These are phyloP conservation scores for Melaleuca quinquenervia DNA, from an alignment of 345 rosid species.

Conservation along the genomic window DNA sequence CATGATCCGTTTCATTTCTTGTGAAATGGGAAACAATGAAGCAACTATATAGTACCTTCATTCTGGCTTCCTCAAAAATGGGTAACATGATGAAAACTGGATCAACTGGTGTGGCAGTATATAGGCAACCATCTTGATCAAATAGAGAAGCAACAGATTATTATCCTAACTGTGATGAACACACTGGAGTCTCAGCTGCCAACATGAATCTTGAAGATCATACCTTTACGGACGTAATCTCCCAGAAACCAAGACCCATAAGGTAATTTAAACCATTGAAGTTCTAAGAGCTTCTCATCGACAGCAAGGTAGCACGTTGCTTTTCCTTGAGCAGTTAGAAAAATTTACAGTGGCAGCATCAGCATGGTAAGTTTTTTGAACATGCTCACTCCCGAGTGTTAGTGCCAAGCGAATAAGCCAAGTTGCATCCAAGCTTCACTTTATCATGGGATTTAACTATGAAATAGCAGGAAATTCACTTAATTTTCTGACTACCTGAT, in stretches of 20 bases:
- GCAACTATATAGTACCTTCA: conserved; percentile 39
- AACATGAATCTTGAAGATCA: neutral
- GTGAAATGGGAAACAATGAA: neutral
- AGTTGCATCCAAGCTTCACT: neutral
- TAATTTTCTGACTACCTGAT: conserved; percentile 37
- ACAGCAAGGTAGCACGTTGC: conserved; percentile 40
- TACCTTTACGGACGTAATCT: conserved; percentile 72
- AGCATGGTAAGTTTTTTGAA: neutral
- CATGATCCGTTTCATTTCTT: neutral
- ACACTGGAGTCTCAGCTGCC: neutral
- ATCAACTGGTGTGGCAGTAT: conserved; percentile 74
- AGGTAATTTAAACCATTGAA: conserved; percentile 79
- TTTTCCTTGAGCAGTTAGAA: conserved; percentile 18
- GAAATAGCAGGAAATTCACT: neutral
- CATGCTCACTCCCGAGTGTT: neutral
- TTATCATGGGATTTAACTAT: fast-evolving
- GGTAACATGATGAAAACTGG: conserved; percentile 81
- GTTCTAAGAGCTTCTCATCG: conserved; percentile 58
- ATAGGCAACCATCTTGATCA: conserved; percentile 60
- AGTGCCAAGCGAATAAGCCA: neutral
- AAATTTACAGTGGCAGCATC: neutral
- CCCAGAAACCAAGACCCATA: conserved; percentile 92
- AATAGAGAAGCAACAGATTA: neutral
- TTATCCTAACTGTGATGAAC: neutral
- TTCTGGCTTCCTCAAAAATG: conserved; percentile 72